These are phyloP conservation scores for Sindora glabra DNA, from an alignment of 306 rosid species.

Conservation along the genomic window DNA sequence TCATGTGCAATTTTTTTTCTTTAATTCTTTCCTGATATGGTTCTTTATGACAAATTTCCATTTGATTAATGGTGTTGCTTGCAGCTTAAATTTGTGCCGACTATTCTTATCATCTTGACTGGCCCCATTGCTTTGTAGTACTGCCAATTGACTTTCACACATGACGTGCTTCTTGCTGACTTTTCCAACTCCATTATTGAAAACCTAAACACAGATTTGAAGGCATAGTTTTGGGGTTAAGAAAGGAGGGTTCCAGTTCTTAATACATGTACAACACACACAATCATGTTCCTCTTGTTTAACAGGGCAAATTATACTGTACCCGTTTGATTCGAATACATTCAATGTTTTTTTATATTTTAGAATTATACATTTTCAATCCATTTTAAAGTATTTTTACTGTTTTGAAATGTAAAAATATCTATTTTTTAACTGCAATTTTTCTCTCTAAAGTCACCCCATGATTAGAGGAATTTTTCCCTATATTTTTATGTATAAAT, in stretches of 20 bases:
- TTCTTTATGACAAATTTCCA: too few relatives aligned
- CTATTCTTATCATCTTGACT: conserved; percentile 36
- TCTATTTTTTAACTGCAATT: too few relatives aligned
- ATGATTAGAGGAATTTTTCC: too few relatives aligned
- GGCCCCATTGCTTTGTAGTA: conserved; percentile 23
- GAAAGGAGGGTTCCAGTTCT: conserved; percentile 37
- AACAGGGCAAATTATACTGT: too few relatives aligned
- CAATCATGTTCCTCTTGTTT: conserved; percentile 21
- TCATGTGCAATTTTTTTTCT: neutral
- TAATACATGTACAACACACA: conserved; percentile 15
- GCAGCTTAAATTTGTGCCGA: conserved; percentile 52
- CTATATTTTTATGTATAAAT: too few relatives aligned
- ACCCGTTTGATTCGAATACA: too few relatives aligned
- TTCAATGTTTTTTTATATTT: too few relatives aligned
- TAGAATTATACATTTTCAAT: too few relatives aligned
- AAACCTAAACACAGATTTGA: conserved; percentile 23
- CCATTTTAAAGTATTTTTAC: too few relatives aligned
- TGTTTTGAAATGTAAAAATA: too few relatives aligned
- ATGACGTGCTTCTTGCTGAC: conserved; percentile 33
- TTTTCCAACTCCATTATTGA: conserved; percentile 6
- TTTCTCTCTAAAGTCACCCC: too few relatives aligned
- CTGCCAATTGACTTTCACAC: conserved; percentile 32
- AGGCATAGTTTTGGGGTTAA: conserved; percentile 56
- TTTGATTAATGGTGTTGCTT: conserved; percentile 31
- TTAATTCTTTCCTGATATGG: neutral